Evolutionary conservation across 805 yeast species (phyloP), one percentile per base, ranked within the genome.

Genomic region (Wickerhamomyces silvicola): DNA sequence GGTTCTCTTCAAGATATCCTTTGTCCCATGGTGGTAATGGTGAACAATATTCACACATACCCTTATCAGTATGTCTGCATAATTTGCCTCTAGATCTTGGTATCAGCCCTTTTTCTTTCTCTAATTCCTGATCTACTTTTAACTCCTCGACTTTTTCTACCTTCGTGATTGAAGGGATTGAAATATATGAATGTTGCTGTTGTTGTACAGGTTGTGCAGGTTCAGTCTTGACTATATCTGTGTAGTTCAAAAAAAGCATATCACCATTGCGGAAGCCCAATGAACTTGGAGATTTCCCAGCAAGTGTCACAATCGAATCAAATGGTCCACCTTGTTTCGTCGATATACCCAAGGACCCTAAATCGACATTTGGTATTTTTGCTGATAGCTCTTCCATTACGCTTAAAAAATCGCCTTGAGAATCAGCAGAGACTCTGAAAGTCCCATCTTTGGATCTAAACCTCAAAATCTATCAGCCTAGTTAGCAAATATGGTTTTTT

Each of bases 31-130:
- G 97, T 22, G 95, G 96, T 32, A 92, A 61, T 0, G 97, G 96
- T 21, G 94, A 77, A 56, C 97, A 92, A 53, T 87, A 86, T 51
- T 92, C 98, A 57, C 98, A 92, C 97, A 92, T 92, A 2, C 97
- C 99, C 46, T 80, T 81, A 23, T 79, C 90, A 3, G 90, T 82
- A 54, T 92, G 98, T 38, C 79, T 73, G 57, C 98, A 90, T 39
- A 87, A 62, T 3, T 56, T 46, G 2, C 85, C 72, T 41, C 64
- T 68, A 22, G 64, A 58, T 21, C 98, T 69, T 18, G 68, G 57
- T 35, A 92, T 85, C 34, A 81, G 62, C 0, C 98, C 99, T 27
- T 72, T 70, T 33, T 73, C 68, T 18, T 63, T 65, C 31, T 81
- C 88, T 21, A 88, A 64, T 9, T 52, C 54, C 30, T 71, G 71